These are phyloP conservation scores for Periconia macrospinosa DNA, from an alignment of 2,329 filamentous ascomycete genomes.

Conservation along the genomic window DNA sequence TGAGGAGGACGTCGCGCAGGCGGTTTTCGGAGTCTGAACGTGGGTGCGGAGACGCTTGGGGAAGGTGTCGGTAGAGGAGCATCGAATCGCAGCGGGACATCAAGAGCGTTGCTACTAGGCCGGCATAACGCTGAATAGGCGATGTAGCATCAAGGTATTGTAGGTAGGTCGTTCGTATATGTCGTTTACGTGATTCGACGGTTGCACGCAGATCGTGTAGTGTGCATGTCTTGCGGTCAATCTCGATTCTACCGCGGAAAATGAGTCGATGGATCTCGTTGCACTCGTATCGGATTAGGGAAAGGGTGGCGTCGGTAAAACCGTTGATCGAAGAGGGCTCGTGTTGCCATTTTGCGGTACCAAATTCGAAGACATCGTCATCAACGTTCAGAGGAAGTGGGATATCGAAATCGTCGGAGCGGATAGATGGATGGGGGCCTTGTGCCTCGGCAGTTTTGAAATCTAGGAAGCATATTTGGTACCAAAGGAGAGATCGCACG, in stretches of 20 bases:
- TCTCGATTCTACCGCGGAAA: constrained; percentile 41
- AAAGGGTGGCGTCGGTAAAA: constrained; percentile 40
- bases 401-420: constrained; percentile 42
- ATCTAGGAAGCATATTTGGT: constrained; percentile 43
- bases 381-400: constrained; percentile 40
- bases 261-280: constrained; percentile 43
- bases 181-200: constrained; percentile 39
- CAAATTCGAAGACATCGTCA: constrained; percentile 43
- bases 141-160: constrained; percentile 35
- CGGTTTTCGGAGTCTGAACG: constrained; percentile 41
- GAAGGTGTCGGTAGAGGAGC: constrained; percentile 43
- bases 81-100: constrained; percentile 44
- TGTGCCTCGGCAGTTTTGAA: constrained; percentile 44
- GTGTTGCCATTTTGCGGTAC: constrained; percentile 37
- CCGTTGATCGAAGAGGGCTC: constrained; percentile 31
- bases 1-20: constrained; percentile 40
- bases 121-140: constrained; percentile 42
- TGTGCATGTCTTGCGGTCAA: constrained; percentile 41
- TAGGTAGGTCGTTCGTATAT: constrained; percentile 38
- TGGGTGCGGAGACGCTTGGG: constrained; percentile 35
- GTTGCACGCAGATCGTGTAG: constrained; percentile 39
- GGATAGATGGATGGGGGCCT: constrained; percentile 41
- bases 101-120: constrained; percentile 40
- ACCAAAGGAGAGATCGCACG: constrained; percentile 41
- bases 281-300: constrained; percentile 41